Evolutionary conservation across 2,329 filamentous ascomycete species (phyloP).

Genomic region (Cryphonectria nitschkei): DNA sequence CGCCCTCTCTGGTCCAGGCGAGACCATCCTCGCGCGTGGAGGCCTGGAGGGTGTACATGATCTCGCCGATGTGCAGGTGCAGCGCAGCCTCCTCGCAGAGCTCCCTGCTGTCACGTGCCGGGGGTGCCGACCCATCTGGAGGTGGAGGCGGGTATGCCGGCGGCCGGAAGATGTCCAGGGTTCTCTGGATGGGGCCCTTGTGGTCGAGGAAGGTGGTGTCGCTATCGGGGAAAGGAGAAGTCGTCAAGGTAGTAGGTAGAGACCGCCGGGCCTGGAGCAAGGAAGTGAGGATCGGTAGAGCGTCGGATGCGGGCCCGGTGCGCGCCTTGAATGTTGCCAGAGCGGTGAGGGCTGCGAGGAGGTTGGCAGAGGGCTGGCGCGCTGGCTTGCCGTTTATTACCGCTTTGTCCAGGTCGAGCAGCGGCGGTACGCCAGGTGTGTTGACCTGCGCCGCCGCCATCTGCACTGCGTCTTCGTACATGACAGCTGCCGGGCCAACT

Average conservation of each 20-base stretch:
- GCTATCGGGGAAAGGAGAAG: conserved; percentile 9
- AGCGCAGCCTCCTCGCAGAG: conserved; percentile 84
- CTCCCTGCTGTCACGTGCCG: conserved; percentile 66
- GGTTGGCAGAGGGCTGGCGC: conserved; percentile 65
- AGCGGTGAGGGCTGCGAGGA: conserved; percentile 75
- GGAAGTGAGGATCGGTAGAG: conserved; percentile 84
- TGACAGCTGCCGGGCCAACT: conserved; percentile 66
- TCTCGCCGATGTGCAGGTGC: conserved; percentile 91
- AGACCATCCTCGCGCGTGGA: conserved; percentile 68
- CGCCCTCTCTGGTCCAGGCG: conserved; percentile 87
- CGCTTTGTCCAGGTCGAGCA: conserved; percentile 66
- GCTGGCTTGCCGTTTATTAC: conserved; percentile 64
- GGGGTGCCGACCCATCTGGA: conserved; percentile 68
- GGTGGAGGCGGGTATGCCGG: conserved; percentile 73
- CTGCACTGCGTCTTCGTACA: conserved; percentile 77
- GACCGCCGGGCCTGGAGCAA: conserved; percentile 77
- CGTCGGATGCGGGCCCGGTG: conserved; percentile 65
- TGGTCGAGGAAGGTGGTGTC: conserved; percentile 1
- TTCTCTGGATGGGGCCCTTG: conserved; percentile 29
- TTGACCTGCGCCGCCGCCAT: conserved; percentile 65
- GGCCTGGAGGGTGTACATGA: conserved; percentile 74
- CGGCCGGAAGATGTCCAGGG: conserved; percentile 40
- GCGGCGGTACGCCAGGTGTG: conserved; percentile 39
- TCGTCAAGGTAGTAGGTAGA: conserved; percentile 44
- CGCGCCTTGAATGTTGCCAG: conserved; percentile 79